Evolutionary conservation across 2,329 filamentous ascomycete genomes (phyloP).

Genomic region (Chalara sp.): DNA sequence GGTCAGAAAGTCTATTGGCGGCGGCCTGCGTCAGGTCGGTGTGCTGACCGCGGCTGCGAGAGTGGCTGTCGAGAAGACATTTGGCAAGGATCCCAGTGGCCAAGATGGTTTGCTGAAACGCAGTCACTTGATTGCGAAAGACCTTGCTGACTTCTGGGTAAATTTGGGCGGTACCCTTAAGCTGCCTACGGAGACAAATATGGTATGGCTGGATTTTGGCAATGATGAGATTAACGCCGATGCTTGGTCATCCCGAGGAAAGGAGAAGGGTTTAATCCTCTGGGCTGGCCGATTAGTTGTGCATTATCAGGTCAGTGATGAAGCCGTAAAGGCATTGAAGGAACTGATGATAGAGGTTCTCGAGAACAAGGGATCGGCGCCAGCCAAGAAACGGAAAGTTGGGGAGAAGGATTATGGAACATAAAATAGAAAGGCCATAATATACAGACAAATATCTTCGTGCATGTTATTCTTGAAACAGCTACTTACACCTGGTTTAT

Average conservation of each 20-base stretch:
- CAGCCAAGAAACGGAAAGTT: constrained; percentile 12
- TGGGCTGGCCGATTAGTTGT: constrained; percentile 55
- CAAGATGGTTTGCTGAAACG: constrained; percentile 54
- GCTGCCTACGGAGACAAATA: constrained; percentile 63
- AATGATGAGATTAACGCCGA: constrained; percentile 43
- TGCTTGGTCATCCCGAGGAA: constrained; percentile 46
- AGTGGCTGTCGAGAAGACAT: constrained; percentile 74
- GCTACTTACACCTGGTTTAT: too few species aligned
- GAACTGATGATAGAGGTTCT: constrained; percentile 35
- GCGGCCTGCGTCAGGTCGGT: constrained; percentile 70
- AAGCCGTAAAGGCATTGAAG: constrained; percentile 44
- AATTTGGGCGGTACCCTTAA: constrained; percentile 52
- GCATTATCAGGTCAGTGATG: constrained; percentile 63
- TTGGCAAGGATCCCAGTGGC: constrained; percentile 49
- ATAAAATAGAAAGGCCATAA: neutral
- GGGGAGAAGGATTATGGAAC: constrained; percentile 25
- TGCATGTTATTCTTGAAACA: too few species aligned
- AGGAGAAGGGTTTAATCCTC: constrained; percentile 50
- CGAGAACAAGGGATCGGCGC: constrained; percentile 8
- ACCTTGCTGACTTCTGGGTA: constrained; percentile 55
- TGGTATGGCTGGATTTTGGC: constrained; percentile 65
- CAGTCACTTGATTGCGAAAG: constrained; percentile 56
- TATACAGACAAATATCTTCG: too few species aligned
- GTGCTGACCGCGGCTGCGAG: constrained; percentile 69
- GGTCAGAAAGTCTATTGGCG: constrained; percentile 75